Conservation (phyloP, 176 grass and related monocot genomes). For the Alloteropsis semialata region DNA sequence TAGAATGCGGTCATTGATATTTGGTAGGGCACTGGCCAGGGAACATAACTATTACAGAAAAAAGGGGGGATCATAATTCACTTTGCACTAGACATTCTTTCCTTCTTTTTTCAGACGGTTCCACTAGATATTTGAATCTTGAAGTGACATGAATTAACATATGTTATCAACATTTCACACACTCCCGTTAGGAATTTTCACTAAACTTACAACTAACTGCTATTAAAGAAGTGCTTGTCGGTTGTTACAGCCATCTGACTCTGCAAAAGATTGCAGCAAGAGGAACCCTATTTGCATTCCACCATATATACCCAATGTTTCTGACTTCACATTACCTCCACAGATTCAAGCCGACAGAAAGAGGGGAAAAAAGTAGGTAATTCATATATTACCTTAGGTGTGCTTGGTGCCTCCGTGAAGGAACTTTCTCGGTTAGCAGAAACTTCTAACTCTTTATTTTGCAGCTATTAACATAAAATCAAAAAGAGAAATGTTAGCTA, state of each 20-base stretch:
- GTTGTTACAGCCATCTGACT: not conserved
- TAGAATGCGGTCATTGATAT: not conserved
- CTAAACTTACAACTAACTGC: conserved; percentile 11
- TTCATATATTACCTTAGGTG: conserved; percentile 69
- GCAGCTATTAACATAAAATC: conserved; percentile 56
- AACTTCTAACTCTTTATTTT: conserved; percentile 85
- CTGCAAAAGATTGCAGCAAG: not conserved
- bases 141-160: not conserved
- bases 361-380: not conserved
- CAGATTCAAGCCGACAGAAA: not conserved
- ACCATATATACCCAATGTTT: not conserved
- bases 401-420: conserved; percentile 75
- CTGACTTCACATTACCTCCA: conserved; percentile 14
- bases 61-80: not conserved
- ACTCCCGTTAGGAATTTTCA: not conserved
- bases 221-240: not conserved
- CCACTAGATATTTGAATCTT: not conserved
- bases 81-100: not conserved
- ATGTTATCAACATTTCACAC: not conserved
- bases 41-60: not conserved
- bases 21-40: not conserved
- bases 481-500: conserved; percentile 22
- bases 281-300: not conserved
- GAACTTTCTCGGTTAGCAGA: conserved; percentile 78
- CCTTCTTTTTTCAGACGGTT: not conserved